phyloP scores from a whole-genome alignment of 805 yeast genomes.

The Candida nonsorbophila region DNA sequence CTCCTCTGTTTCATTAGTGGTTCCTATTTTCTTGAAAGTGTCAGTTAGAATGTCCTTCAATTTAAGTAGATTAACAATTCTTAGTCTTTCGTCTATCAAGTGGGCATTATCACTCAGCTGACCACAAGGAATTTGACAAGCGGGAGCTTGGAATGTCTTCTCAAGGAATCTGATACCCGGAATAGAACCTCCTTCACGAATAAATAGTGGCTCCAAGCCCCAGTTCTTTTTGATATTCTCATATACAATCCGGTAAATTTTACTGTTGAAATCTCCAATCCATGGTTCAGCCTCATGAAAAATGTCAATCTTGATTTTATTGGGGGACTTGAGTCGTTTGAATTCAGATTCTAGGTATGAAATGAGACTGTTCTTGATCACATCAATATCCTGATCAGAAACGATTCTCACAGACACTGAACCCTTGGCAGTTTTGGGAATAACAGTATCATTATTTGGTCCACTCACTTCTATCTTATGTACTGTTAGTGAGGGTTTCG shows the following conservation, averaged over 20 bases:
- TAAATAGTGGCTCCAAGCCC: conserved; percentile 74
- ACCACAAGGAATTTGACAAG: conserved; percentile 95
- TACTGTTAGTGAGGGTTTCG: conserved; percentile 82
- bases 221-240: conserved; percentile 64
- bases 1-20: not conserved
- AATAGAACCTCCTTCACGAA: conserved; percentile 96
- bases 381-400: conserved; percentile 73
- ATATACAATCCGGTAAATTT: conserved; percentile 63
- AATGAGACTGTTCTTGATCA: conserved; percentile 48
- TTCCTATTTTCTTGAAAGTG: conserved; percentile 15
- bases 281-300: conserved; percentile 92
- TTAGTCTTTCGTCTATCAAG: conserved; percentile 76
- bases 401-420: conserved; percentile 80
- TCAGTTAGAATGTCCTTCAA: conserved; percentile 59
- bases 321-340: conserved; percentile 47
- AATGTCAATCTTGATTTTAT: conserved; percentile 55
- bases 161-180: conserved; percentile 86
- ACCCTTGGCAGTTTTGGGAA: conserved; percentile 76
- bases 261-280: conserved; percentile 82
- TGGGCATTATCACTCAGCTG: conserved; percentile 95
- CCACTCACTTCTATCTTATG: conserved; percentile 86
- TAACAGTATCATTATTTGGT: conserved; percentile 84
- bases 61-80: conserved; percentile 73
- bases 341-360: conserved; percentile 45
- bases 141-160: conserved; percentile 76